Base-by-base conservation (phyloP, 2,329 filamentous ascomycete species). In the Macrophomina tecta region DNA sequence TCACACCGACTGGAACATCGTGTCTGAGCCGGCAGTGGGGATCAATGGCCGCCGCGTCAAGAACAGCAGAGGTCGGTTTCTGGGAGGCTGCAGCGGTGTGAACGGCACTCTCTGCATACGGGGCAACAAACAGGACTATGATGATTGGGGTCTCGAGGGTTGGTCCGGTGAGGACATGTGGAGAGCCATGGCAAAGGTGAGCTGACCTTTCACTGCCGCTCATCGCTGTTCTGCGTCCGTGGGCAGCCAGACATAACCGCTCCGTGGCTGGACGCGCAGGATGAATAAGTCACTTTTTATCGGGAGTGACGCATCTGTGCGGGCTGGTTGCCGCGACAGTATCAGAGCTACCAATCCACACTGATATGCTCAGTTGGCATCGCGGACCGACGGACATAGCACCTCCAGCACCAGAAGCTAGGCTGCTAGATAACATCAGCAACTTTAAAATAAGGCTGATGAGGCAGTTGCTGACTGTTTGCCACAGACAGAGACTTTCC, bases 141-240 rank as follows among this genome's bases (percentile, higher is more conserved):
- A 88, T 73, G 85, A 88, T 67, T 87, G 86, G 86, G 80, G 75
- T 2, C 69, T 85, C 65, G 82, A 79, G 42, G 86, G 84, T 2
- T 86, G 86, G 86, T 83, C 79, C 65, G 85, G 86, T 4, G 82
- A 85, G 4, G 85, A 85, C 16, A 80, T 86, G 60, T 87, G 85
- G 69, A 74, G 73, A 11, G 84, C 81, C 64, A 87, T 86, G 79
- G 78, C 74, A 65, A 86, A 86, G 80, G 83, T 83, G 65, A 55
- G 63, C 45, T 11, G 16, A 38, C n/a, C 42, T 8, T 42, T n/a
- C 40, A 16, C 18, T 28, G 34, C 18, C 45, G 42, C 58, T 30
- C 30, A 49, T 28, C 32, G 12, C 30, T 62, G 38, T 45, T 45
- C 42, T 30, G 30, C 58, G 49, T 28, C 30, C n/a, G 5, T 36